Percentiles rank a stretch among this genome's conserved stretches.
Evolutionary conservation across 768 basidiomycete genomes (phyloP).

Genomic region (Rhizopogon vulgaris): DNA sequence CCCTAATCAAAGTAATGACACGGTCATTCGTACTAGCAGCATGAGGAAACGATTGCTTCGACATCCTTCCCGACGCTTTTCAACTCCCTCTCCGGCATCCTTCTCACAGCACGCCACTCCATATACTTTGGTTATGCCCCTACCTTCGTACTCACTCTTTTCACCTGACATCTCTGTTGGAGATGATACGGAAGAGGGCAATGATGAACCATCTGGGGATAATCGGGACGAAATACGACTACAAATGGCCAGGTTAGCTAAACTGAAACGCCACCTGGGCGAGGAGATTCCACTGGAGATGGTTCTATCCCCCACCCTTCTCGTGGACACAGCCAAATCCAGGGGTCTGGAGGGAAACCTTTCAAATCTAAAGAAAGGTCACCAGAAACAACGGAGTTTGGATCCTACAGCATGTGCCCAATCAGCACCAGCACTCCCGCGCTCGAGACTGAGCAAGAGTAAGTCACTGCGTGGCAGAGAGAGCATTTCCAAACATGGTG

Average conservation of each 20-base stretch:
- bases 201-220: slow-evolving; percentile 2
- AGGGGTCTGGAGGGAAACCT: no score
- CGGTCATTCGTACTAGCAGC: background rate
- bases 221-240: slow-evolving; percentile 16
- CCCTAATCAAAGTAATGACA: background rate
- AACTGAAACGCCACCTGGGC: slow-evolving; percentile 32
- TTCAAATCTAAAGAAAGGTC: slow-evolving; percentile 1
- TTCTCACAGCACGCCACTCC: background rate
- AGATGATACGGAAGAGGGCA: slow-evolving; percentile 4
- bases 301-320: slow-evolving; percentile 10
- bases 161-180: slow-evolving; percentile 9
- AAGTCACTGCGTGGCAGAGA: slow-evolving; percentile 20
- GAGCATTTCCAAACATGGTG: background rate
- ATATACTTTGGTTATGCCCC: slow-evolving; percentile 5
- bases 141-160: slow-evolving; percentile 7
- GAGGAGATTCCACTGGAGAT: slow-evolving; percentile 34
- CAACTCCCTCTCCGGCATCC: slow-evolving; percentile 2
- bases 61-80: background rate
- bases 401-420: slow-evolving; percentile 6
- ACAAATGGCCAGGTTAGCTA: slow-evolving; percentile 27
- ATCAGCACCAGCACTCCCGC: background rate
- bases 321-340: background rate
- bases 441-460: slow-evolving; percentile 19
- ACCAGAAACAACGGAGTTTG: slow-evolving; percentile 13
- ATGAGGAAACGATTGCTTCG: background rate